These are phyloP conservation scores for Hyphopichia pseudoburtonii DNA, from an alignment of 1,139 yeast genomes.

Conservation along the genomic window DNA sequence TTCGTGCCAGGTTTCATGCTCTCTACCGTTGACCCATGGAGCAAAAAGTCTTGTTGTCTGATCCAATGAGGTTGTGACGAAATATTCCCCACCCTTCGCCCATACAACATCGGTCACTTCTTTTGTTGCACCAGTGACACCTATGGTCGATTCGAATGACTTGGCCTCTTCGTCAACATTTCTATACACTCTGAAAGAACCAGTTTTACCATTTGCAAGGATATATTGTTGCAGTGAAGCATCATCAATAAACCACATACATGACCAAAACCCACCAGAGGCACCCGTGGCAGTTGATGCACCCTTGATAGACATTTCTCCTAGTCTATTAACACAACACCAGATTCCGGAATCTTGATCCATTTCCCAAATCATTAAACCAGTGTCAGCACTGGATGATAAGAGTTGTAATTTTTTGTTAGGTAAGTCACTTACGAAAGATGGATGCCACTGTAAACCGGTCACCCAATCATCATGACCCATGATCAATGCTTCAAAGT, in stretches of 20 bases:
- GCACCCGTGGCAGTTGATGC: constrained; percentile 99
- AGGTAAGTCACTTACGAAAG: constrained; percentile 7
- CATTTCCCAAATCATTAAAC: constrained; percentile 95
- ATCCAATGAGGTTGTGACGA: constrained; percentile 78
- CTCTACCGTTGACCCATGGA: constrained; percentile 47
- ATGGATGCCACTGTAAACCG: constrained; percentile 77
- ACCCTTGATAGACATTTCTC: constrained; percentile 92
- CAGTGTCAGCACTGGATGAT: constrained; percentile 91
- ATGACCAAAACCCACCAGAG: constrained; percentile 95
- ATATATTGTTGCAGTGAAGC: constrained; percentile 46
- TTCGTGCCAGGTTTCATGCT: constrained; percentile 70
- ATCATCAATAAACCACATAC: constrained; percentile 66
- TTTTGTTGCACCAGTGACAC: constrained; percentile 74
- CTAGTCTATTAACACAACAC: constrained; percentile 79
- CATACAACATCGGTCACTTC: constrained; percentile 81
- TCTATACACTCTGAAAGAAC: constrained; percentile 83
- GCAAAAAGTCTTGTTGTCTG: constrained; percentile 90
- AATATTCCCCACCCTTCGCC: constrained; percentile 66
- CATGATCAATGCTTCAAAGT: constrained; percentile 90
- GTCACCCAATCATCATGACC: constrained; percentile 99
- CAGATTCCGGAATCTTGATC: constrained; percentile 86
- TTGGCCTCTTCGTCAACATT: constrained; percentile 28
- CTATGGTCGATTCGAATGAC: constrained; percentile 56
- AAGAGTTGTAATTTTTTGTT: constrained; percentile 54
- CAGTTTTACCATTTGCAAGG: constrained; percentile 85